Conservation (phyloP, 148 eudicot genomes). For the Vaccinium macrocarpon region DNA sequence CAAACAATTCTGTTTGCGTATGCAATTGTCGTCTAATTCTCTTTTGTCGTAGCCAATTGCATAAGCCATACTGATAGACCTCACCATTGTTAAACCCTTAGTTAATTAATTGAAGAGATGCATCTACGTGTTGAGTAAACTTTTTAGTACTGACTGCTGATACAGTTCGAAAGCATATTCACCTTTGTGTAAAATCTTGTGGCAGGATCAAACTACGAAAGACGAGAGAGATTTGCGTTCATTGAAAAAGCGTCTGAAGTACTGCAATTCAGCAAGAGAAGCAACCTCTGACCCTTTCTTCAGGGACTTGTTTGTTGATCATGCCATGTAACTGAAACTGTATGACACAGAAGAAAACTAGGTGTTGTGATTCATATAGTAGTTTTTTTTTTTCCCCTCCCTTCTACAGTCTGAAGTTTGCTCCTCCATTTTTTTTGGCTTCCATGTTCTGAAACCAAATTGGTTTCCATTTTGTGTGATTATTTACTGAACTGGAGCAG, state of each 20-base stretch:
- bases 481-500: neutral
- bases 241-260: conserved; percentile 70
- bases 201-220: conserved; percentile 65
- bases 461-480: conserved; percentile 5
- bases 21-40: neutral
- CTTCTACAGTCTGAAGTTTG: too few relatives aligned
- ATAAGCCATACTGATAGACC: neutral
- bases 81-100: too few relatives aligned
- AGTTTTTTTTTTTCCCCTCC: neutral
- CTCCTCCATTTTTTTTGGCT: neutral
- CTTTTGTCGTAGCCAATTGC: conserved; percentile 5
- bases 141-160: neutral
- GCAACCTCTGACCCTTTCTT: conserved; percentile 71
- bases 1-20: neutral
- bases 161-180: neutral
- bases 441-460: neutral
- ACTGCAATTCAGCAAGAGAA: conserved; percentile 68
- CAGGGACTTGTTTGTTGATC: conserved; percentile 39
- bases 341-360: neutral
- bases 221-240: conserved; percentile 78
- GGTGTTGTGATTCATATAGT: neutral
- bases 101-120: neutral
- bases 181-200: neutral
- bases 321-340: conserved; percentile 16
- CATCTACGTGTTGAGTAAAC: neutral